These are phyloP conservation scores for Solanum habrochaites DNA, from an alignment of 257 asterid species.

Conservation along the genomic window DNA sequence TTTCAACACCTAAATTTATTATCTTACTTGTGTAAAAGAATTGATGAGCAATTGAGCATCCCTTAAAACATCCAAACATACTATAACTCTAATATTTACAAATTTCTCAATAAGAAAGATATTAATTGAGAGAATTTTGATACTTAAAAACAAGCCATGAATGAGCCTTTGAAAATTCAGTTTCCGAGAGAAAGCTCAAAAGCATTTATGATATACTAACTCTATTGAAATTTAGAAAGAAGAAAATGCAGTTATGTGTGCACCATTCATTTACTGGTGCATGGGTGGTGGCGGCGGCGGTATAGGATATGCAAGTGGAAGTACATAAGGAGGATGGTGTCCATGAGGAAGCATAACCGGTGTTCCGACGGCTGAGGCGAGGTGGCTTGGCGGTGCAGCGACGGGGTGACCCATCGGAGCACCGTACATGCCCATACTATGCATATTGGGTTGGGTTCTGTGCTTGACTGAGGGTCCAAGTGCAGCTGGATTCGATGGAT, in stretches of 20 bases:
- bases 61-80: neutral
- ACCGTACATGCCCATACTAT: constrained; percentile 52
- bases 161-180: neutral
- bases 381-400: constrained; percentile 50
- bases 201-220: neutral
- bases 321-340: constrained; percentile 44
- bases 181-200: neutral
- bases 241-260: neutral
- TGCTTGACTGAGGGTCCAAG: constrained; percentile 38
- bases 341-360: constrained; percentile 77
- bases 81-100: neutral
- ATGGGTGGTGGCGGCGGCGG: constrained; percentile 36
- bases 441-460: constrained; percentile 42
- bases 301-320: constrained; percentile 62
- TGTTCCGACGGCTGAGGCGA: constrained; percentile 76
- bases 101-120: neutral
- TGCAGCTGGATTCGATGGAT: constrained; percentile 15
- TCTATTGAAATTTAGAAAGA: neutral
- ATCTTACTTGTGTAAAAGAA: neutral
- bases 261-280: constrained; percentile 27
- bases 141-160: neutral
- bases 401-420: constrained; percentile 84
- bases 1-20: neutral
- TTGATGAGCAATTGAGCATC: neutral
- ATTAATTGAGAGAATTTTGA: neutral